Base-by-base conservation (phyloP, 208 protist species). In the Trypanosoma mega region DNA sequence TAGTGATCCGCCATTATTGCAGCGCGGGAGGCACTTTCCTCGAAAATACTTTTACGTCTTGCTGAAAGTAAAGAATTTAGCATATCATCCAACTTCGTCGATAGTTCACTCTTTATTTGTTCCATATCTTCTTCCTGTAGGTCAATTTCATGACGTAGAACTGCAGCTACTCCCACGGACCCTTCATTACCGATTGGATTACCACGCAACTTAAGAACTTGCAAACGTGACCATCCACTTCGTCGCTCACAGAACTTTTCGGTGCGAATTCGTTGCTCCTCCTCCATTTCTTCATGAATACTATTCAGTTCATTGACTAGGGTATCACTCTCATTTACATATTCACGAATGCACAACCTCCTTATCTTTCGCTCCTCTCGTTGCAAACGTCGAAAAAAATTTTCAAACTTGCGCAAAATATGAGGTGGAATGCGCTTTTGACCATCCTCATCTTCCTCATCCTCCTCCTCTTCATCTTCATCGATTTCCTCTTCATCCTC, bases 141-240 rank as follows among this genome's bases (percentile, higher is more conserved):
- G 11, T 57, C 33, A 23, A 95, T 75, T 39, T 87, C 77, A 41
- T 88, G 59, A 5, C 76, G 73, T 8, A 95, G 68, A 14, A 75
- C 36, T 8, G 27, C 18, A 2, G 85, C 81, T 9, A 92, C 34
- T 5, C 50, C 59, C 44, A 24, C 62, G 9, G 76, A 75, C 3
- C 85, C 89, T 36, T 58, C 34, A 58, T 90, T 85, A 12, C 78
- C 76, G 26, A 95, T 66, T 14, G 54, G 62, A 61, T 93, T 95
- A 11, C 82, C 81, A 18, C 80, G 74, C 63, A 95, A 49, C 9
- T 70, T 30, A n/a, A 95, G 51, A 24, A 61, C 58, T 47, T 87
- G 67, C 23, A 95, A 36, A 34, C 68, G 85, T 18, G 83, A 90
- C 89, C 89, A 95, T 6, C 89, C 89, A 53, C 82, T 90, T 14